Percentiles rank a stretch among this genome's conserved stretches.
Conservation (phyloP, 768 basidiomycete genomes). For the Roridomyces roridus region DNA sequence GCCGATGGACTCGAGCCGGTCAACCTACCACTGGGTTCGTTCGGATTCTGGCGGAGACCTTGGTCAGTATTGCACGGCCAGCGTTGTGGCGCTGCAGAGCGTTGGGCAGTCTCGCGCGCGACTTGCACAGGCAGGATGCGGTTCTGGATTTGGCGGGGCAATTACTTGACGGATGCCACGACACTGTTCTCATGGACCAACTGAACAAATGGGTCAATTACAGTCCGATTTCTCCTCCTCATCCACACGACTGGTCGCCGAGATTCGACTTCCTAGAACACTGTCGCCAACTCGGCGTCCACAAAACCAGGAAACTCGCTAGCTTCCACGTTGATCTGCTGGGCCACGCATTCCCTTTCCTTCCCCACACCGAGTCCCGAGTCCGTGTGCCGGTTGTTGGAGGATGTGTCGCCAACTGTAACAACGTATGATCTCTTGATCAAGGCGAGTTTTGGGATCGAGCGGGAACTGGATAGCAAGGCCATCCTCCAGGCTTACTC, state of each 20-base stretch:
- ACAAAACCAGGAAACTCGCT: conserved; percentile 6
- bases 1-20: conserved; percentile 42
- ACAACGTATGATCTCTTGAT: conserved; percentile 37
- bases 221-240: neutral
- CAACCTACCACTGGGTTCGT: conserved; percentile 37
- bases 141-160: conserved; percentile 7
- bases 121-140: conserved; percentile 8
- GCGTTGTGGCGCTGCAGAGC: conserved; percentile 20
- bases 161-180: neutral
- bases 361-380: neutral
- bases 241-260: neutral
- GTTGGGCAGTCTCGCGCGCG: conserved; percentile 1
- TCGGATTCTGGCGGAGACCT: conserved; percentile 34
- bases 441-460: conserved; percentile 22
- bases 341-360: conserved; percentile 16
- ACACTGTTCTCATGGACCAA: neutral
- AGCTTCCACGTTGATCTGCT: conserved; percentile 10
- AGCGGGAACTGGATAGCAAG: conserved; percentile 10
- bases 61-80: conserved; percentile 25
- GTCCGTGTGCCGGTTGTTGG: conserved; percentile 1
- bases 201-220: conserved; percentile 15
- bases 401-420: conserved; percentile 22
- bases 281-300: conserved; percentile 5
- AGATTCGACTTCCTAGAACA: conserved; percentile 12
- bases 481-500: conserved; percentile 31